A percentile compares a stretch with the other conserved stretches of the same genome.
phyloP scores from a whole-genome alignment of 2,329 filamentous ascomycete species.

The Coniochaeta ligniaria region DNA sequence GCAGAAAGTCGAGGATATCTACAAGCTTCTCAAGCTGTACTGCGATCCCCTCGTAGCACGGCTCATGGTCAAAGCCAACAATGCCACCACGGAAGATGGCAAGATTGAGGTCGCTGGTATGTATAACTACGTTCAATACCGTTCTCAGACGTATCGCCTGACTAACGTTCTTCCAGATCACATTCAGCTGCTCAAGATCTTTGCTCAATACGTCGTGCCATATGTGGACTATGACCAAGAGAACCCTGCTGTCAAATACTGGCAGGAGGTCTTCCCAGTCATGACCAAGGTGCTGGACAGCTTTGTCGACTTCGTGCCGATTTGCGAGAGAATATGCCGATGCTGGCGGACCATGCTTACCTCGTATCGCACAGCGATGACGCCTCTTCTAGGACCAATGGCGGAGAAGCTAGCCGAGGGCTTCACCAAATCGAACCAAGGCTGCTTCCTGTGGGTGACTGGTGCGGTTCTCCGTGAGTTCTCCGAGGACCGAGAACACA shows the following conservation, averaged over 20 bases:
- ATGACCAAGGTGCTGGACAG: constrained; percentile 80
- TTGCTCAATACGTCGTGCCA: constrained; percentile 72
- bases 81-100: constrained; percentile 72
- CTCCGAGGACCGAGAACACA: constrained; percentile 79
- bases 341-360: constrained; percentile 98
- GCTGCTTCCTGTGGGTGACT: constrained; percentile 98
- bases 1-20: constrained; percentile 73
- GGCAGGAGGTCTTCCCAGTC: constrained; percentile 86
- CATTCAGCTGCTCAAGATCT: constrained; percentile 84
- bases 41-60: constrained; percentile 84
- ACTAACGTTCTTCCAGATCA: constrained; percentile 55
- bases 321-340: constrained; percentile 87
- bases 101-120: constrained; percentile 80
- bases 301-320: constrained; percentile 79
- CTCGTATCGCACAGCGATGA: constrained; percentile 85
- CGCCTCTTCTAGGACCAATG: constrained; percentile 74
- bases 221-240: constrained; percentile 64
- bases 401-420: constrained; percentile 83
- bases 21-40: constrained; percentile 82
- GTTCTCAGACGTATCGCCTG: not conserved
- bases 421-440: constrained; percentile 80
- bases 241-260: constrained; percentile 93
- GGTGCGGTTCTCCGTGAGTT: constrained; percentile 93
- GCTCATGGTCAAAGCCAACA: constrained; percentile 80
- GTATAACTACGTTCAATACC: constrained; percentile 11